Conservation (phyloP, 768 basidiomycete species). For the Lactifluus pinguis region DNA sequence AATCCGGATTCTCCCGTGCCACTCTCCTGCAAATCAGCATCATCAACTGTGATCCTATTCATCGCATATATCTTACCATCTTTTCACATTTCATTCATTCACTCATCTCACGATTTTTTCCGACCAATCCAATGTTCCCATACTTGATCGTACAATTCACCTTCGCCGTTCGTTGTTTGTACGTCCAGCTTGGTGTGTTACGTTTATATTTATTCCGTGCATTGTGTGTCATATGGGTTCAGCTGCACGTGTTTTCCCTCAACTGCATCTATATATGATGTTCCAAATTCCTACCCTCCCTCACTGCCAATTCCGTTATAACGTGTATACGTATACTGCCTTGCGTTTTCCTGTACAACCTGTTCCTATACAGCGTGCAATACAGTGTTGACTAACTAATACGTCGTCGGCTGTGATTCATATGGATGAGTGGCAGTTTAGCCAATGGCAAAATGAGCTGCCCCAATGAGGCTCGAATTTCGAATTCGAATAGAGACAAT, state of each 20-base stretch:
- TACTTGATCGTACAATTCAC: constrained; percentile 13
- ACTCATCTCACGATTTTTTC: constrained; percentile 9
- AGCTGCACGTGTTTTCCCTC: not conserved
- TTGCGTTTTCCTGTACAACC: constrained; percentile 14
- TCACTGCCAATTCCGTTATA: constrained; percentile 2
- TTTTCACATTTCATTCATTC: constrained; percentile 16
- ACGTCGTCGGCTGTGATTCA: not conserved
- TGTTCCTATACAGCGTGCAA: constrained; percentile 16
- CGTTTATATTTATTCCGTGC: constrained; percentile 9
- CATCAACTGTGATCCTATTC: constrained; percentile 15
- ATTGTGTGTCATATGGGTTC: constrained; percentile 2
- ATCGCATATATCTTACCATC: constrained; percentile 17
- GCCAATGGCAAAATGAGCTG: not conserved
- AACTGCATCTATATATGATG: constrained; percentile 16
- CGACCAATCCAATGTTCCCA: not conserved
- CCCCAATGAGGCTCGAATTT: too few species aligned
- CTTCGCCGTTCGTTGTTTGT: constrained; percentile 5
- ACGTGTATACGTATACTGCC: constrained; percentile 13
- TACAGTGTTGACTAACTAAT: constrained; percentile 2
- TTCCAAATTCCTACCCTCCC: not conserved
- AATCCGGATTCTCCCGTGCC: constrained; percentile 17
- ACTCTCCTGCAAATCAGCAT: constrained; percentile 11
- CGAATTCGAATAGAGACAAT: not conserved
- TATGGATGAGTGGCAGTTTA: too few species aligned
- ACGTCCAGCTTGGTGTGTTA: not conserved